Conservation (phyloP, 2,329 filamentous ascomycete species). For the Rutstroemia sp. region DNA sequence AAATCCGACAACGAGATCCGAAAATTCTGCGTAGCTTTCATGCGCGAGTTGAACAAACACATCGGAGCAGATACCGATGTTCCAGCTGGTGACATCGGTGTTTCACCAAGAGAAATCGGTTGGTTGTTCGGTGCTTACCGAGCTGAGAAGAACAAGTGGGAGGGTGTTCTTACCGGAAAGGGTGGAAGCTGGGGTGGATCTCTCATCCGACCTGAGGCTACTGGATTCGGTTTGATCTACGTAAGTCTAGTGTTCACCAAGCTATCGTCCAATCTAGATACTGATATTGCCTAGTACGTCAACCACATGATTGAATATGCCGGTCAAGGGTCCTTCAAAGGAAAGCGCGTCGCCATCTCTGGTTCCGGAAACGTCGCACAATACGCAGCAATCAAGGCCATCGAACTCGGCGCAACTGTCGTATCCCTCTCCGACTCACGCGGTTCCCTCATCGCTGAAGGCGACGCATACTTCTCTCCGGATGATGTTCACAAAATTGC, state of each 20-base stretch:
- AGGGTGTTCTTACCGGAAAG: conserved; percentile 95
- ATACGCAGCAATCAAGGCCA: conserved; percentile 92
- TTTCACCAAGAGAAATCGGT: conserved; percentile 84
- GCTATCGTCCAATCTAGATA: not conserved
- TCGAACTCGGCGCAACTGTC: conserved; percentile 90
- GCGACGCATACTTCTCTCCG: conserved; percentile 64
- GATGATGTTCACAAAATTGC: conserved; percentile 76
- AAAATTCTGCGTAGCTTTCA: conserved; percentile 93
- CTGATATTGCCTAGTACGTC: conserved; percentile 51
- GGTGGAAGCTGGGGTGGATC: conserved; percentile 86
- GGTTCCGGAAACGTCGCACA: conserved; percentile 97
- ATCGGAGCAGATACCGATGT: conserved; percentile 96
- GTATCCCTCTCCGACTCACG: conserved; percentile 91
- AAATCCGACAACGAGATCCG: conserved; percentile 97
- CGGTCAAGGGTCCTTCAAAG: conserved; percentile 75
- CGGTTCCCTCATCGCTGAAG: conserved; percentile 71
- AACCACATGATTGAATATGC: conserved; percentile 92
- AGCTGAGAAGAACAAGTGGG: conserved; percentile 80
- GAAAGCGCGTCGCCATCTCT: conserved; percentile 92
- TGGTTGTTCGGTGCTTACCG: conserved; percentile 95
- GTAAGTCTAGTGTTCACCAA: conserved; percentile 33
- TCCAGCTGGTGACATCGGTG: conserved; percentile 94
- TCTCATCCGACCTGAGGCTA: conserved; percentile 93
- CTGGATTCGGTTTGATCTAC: conserved; percentile 93
- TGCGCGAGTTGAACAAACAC: conserved; percentile 91